phyloP scores from a whole-genome alignment of 208 protist genomes.

The Crithidia brevicula region DNA sequence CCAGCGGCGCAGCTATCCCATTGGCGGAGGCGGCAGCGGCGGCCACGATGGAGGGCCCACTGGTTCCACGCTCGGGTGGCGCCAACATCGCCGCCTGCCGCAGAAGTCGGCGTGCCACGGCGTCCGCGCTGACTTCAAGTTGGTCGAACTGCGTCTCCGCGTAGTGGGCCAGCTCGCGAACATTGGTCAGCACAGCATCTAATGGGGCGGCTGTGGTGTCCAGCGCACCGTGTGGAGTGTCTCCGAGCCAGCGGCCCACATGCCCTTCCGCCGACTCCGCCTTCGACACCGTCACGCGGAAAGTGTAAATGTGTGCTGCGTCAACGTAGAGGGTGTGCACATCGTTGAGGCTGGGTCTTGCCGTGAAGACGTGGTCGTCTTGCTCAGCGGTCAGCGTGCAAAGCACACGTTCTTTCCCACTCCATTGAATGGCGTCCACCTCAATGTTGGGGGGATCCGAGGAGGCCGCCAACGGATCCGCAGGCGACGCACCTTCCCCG shows the following conservation, averaged over 20 bases:
- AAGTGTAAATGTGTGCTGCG: conserved; percentile 73
- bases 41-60: background rate
- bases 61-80: background rate
- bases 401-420: conserved; percentile 67
- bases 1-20: background rate
- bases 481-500: background rate
- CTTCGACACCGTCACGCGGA: conserved; percentile 46
- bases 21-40: background rate
- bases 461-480: background rate
- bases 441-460: background rate
- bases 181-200: conserved; percentile 23
- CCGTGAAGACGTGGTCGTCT: conserved; percentile 60
- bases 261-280: background rate
- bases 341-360: conserved; percentile 62
- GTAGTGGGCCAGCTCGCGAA: conserved; percentile 23
- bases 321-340: conserved; percentile 78
- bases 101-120: conserved; percentile 28
- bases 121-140: conserved; percentile 20
- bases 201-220: conserved; percentile 14
- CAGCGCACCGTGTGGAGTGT: background rate
- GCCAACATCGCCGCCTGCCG: conserved; percentile 30
- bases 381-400: conserved; percentile 71
- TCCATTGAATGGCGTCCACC: conserved; percentile 43
- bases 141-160: conserved; percentile 25
- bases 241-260: background rate